These are phyloP conservation scores for Colletotrichum truncatum DNA, from an alignment of 2,329 filamentous ascomycete species.

Conservation along the genomic window DNA sequence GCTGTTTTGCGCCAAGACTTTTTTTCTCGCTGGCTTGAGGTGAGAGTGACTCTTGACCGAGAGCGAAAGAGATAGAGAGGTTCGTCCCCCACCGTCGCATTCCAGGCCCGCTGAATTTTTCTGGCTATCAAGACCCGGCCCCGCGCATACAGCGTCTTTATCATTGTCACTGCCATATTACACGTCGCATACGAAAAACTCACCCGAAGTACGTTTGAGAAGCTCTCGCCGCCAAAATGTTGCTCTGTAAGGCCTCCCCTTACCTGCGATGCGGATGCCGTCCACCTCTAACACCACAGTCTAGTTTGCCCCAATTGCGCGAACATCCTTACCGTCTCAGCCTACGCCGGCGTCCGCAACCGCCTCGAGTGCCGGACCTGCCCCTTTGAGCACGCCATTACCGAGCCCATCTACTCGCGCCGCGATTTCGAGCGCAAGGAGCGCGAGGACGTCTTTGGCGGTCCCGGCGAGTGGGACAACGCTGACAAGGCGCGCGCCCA, in stretches of 20 bases:
- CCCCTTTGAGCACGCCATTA: constrained; percentile 88
- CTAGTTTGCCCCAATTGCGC: constrained; percentile 86
- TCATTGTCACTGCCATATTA: not conserved
- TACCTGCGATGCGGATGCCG: not conserved
- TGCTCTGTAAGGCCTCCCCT: constrained; percentile 65
- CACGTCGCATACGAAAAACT: too few relatives aligned
- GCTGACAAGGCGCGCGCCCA: constrained; percentile 85
- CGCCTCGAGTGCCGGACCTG: constrained; percentile 96
- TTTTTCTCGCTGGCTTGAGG: not conserved
- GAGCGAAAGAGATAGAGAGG: too few relatives aligned
- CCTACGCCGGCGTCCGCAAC: constrained; percentile 69
- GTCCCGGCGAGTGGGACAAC: constrained; percentile 88
- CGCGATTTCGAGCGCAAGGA: constrained; percentile 88
- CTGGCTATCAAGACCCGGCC: constrained; percentile 2
- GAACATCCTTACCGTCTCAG: constrained; percentile 82
- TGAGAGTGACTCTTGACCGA: constrained; percentile 2
- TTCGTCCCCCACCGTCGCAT: constrained; percentile 28
- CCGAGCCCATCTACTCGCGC: constrained; percentile 81
- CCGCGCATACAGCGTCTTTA: not conserved
- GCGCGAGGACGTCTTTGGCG: constrained; percentile 89
- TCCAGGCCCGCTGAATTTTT: constrained; percentile 28
- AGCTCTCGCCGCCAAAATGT: constrained; percentile 56
- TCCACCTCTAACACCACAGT: constrained; percentile 22
- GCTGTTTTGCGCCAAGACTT: not conserved
- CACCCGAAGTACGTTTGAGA: not conserved